Base-by-base conservation (phyloP, 116 monocot genomes). In the Dioscorea cayenensis region DNA sequence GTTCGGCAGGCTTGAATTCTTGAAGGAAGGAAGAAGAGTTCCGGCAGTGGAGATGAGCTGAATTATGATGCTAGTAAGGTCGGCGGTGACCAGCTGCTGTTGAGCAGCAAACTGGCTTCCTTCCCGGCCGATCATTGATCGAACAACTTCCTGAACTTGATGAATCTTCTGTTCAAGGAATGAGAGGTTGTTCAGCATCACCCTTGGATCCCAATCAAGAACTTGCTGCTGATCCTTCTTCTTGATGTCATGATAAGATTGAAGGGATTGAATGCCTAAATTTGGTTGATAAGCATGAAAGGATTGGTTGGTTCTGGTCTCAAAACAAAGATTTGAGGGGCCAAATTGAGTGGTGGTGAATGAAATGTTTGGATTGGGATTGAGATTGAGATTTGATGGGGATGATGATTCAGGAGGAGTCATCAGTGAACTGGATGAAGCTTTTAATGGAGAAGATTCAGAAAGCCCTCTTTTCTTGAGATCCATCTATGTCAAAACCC, bases 161-260 rank as follows among this genome's bases (percentile, higher is more conserved):
- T 92, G 95, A 43, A 92, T 87, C 77, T 87, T 95, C 65, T 92
- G 92, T 75, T 95, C 95, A 17, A 95, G 80, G 66, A 92, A 85
- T 22, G 92, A 76, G 61, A 95, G 92, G 75, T 80, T 92, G 55
- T 49, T 80, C 22, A 95, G 80, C 63, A 95, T 78, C 7, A 76
- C 28, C 23, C 66, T 79, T 3, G 87, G 85, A 65, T 92, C 82
- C 87, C 89, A 92, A 64, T 78, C 73, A 25, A 29, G 66, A 51
- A 29, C 7, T 48, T 48, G 23, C 19, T 48, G 23, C 28, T 48
- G 48, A 51, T 65, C 73, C 22, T 48, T 21, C 38, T 64, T 49
- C 20, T 48, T 73, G 22, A 20, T 22, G 7, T 73, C 63, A 17
- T 32, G 27, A 28, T 27, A 69, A 6, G 14, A 3, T 17, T 17